Evolutionary conservation across 805 yeast genomes (phyloP), one percentile per base, ranked within the genome.

Genomic region (Yamadazyma tumulicola): DNA sequence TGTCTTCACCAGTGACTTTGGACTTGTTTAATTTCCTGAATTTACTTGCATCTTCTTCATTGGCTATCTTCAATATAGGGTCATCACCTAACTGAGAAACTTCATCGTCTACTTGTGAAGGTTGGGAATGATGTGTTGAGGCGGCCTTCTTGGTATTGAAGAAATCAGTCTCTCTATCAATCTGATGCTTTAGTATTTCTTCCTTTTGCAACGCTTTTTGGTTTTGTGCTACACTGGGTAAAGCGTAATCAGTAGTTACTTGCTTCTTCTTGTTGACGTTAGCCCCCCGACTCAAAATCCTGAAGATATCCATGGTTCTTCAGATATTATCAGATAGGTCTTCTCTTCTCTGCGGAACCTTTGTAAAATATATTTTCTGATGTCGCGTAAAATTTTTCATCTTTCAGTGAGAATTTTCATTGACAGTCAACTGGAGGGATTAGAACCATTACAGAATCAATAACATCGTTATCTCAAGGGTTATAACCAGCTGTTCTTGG

Each of bases 251-350:
- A 0, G 72, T 54, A 7, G 67, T 48, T 2, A 58, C 64, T 19
- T 58, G 61, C 40, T 72, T 77, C 16, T 74, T 62, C 55, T 79
- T 77, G 53, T 79, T 80, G 33, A 91, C 64, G 9, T 79, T 72
- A 0, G 97, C 95, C 15, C 97, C 97, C 52, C 97, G 69, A 0
- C 88, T 69, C 23, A 91, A 71, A 3, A 93, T 79, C 49, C 85
- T 71, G 57, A 91, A 93, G 41, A 91, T 82, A 64, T 91, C 98
- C 96, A 88, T 88, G 19, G 11, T 33, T 22, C 11, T 12, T 26
- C 7, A 15, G n/a, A 7, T 25, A 25, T 25, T n/a, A 8, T 25
- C 12, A 11, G n/a, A n/a, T n/a, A n/a, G n/a, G n/a, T n/a, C n/a
- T n/a, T n/a, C n/a, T n/a, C n/a, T n/a, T n/a, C n/a, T n/a, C n/a